Base-by-base conservation (phyloP, 148 eudicot species). In the Silene latifolia region DNA sequence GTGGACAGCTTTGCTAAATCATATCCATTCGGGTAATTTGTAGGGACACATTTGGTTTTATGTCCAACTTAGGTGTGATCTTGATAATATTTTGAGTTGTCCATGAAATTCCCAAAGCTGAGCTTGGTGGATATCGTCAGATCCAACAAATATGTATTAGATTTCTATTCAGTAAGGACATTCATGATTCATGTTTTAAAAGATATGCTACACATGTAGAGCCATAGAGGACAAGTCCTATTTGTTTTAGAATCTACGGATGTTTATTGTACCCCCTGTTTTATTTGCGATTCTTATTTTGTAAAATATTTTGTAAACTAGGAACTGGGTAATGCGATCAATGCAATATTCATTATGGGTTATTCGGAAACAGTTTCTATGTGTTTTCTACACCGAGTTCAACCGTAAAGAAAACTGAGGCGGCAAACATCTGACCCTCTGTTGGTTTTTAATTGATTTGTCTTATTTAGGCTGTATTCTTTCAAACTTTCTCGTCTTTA, bases 11-110 rank as follows among this genome's bases (percentile, higher is more conserved):
- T 29, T 29, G 15, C 19, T 0, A 29, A 63, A 63, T 15, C 67
- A 27, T 63, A 12, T 24, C 29, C 32, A 25, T 12, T 9, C 15
- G 67, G 67, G 19, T 24, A 29, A 10, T 63, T 25, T 15, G 3
- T 27, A 11, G 67, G 39, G 44, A 63, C 32, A 18, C 32, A 11
- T 6, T 13, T 63, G 0, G 13, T 29, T 63, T 15, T 25, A 13
- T 29, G 20, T 63, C 67, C 44, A 14, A 63, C 32, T 63, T 62
- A 62, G 24, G 65, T 62, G 65, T 62, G 32, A 62, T 24, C 24
- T 62, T 11, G 27, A 24, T 25, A 21, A 12, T 60, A 59, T 59
- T 6, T 19, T 39, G 44, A 39, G 44, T 5, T 21, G 15, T 62
- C 66, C 17, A 20, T 23, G 66, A 23, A 62, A 13, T 62, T 21